Evolutionary conservation across 208 protist species (phyloP), one percentile per base, ranked within the genome.

Genomic region (Trypanosomatidae sp.): DNA sequence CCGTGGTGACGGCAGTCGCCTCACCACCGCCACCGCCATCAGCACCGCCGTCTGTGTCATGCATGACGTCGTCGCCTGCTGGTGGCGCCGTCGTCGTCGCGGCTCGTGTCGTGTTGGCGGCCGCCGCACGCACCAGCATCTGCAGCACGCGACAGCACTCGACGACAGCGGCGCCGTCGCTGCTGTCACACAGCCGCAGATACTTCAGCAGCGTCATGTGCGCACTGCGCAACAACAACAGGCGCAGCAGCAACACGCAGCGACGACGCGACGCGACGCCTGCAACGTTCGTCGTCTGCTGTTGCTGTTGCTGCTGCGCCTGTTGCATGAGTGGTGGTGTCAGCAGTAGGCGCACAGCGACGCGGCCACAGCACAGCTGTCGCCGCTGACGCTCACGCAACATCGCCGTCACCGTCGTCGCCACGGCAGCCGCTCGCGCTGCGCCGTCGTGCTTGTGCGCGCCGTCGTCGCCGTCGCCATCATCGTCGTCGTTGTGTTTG

Each of bases 171-270:
- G 71, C 60, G 0, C 49, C 41, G 43, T 92, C 65, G 19, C 60
- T 57, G 19, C 48, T 63, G 21, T 73, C 72, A 5, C 77, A 60
- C 30, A 88, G 44, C 37, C 74, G 76, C 13, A 92, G 47, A 43
- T 84, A 85, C 60, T 88, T 88, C 23, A 88, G 47, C 13, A 92
- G 39, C 3, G 72, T 70, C 22, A 92, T 54, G 52, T 92, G 75
- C 0, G 64, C 78, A 25, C 75, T 70, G 13, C 74, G 67, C 35
- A 72, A 53, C 2, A 60, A 70, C 6, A 87, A 55, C 20, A 87
- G 56, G 20, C 67, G 41, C 13, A 92, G 30, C 8, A 78, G 57
- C 15, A 83, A 8, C 25, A 48, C 22, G 2, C 61, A 37, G 8
- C 78, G 57, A 33, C 63, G 61, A 10, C 19, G 24, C 19, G 72